phyloP scores from a whole-genome alignment of 2,329 filamentous ascomycete genomes.

The Aspergillus eucalypticola region DNA sequence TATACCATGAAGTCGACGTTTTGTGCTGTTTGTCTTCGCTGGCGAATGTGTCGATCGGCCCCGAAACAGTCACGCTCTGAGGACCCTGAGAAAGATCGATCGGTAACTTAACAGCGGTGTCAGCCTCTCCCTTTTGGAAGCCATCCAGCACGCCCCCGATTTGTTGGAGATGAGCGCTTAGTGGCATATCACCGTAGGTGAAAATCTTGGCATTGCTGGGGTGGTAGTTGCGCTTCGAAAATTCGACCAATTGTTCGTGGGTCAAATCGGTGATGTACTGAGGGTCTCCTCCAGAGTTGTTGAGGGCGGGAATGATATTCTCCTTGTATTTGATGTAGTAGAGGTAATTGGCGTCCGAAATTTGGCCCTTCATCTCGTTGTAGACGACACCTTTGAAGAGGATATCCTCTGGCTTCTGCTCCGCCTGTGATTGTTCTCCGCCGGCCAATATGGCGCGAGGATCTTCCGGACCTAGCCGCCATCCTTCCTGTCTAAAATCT shows the following conservation, averaged over 20 bases:
- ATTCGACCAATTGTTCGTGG: constrained; percentile 82
- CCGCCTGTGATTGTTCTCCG: constrained; percentile 20
- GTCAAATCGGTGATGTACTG: constrained; percentile 95
- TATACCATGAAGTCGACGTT: constrained; percentile 90
- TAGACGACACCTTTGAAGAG: constrained; percentile 46
- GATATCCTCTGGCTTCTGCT: constrained; percentile 50
- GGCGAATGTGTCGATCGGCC: constrained; percentile 83
- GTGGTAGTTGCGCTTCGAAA: constrained; percentile 92
- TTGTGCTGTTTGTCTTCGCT: constrained; percentile 87
- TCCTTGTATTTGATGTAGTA: constrained; percentile 96
- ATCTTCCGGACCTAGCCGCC: constrained; percentile 93
- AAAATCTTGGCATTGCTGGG: constrained; percentile 96
- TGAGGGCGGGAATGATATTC: constrained; percentile 87
- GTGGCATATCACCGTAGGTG: constrained; percentile 90
- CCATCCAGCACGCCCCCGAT: constrained; percentile 71
- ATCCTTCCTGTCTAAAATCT: constrained; percentile 95
- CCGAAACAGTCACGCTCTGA: constrained; percentile 68
- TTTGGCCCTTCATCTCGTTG: constrained; percentile 99
- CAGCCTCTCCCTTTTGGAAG: constrained; percentile 70
- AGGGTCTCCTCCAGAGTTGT: constrained; percentile 96
- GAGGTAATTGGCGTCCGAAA: constrained; percentile 94
- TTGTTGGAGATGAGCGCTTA: constrained; percentile 77
- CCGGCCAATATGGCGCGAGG: constrained; percentile 59
- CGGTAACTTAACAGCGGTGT: constrained; percentile 74
- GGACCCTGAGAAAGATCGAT: constrained; percentile 69